Evolutionary conservation across 805 yeast genomes (phyloP).

Genomic region (Metschnikowia similis): DNA sequence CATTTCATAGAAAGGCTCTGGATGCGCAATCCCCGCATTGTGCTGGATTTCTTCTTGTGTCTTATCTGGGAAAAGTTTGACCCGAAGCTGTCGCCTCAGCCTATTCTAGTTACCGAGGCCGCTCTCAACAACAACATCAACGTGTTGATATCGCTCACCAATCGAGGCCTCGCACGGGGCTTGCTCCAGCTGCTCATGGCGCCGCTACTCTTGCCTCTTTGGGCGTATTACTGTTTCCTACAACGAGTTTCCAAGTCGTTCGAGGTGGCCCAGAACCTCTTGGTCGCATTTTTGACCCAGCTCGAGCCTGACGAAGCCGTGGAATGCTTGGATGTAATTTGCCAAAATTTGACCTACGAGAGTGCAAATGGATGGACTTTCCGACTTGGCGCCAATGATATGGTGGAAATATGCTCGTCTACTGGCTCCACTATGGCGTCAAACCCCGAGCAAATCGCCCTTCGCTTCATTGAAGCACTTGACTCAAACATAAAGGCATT

Average conservation of each 20-base stretch:
- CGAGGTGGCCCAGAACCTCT: slow-evolving; percentile 33
- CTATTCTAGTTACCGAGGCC: slow-evolving; percentile 40
- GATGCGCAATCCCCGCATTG: slow-evolving; percentile 45
- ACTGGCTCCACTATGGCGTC: background rate
- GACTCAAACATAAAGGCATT: slow-evolving; percentile 26
- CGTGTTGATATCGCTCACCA: slow-evolving; percentile 59
- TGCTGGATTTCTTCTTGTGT: slow-evolving; percentile 55
- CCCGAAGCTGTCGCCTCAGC: slow-evolving; percentile 23
- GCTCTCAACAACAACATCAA: slow-evolving; percentile 59
- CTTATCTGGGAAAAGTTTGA: slow-evolving; percentile 43
- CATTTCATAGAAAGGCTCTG: slow-evolving; percentile 52
- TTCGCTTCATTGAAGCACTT: slow-evolving; percentile 24
- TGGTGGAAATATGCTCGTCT: slow-evolving; percentile 25
- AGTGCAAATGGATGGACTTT: slow-evolving; percentile 37
- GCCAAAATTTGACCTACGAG: slow-evolving; percentile 30
- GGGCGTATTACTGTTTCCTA: slow-evolving; percentile 45
- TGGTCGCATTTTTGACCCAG: slow-evolving; percentile 34
- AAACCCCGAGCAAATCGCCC: slow-evolving; percentile 24
- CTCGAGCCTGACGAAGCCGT: slow-evolving; percentile 17
- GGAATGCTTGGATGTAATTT: slow-evolving; percentile 24
- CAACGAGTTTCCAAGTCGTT: slow-evolving; percentile 25
- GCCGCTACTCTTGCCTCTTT: slow-evolving; percentile 33
- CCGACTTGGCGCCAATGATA: slow-evolving; percentile 37
- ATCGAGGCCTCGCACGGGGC: slow-evolving; percentile 28
- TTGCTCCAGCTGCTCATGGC: slow-evolving; percentile 22